Evolutionary conservation across 1,139 yeast genomes (phyloP).

Genomic region (Diutina rugosa): DNA sequence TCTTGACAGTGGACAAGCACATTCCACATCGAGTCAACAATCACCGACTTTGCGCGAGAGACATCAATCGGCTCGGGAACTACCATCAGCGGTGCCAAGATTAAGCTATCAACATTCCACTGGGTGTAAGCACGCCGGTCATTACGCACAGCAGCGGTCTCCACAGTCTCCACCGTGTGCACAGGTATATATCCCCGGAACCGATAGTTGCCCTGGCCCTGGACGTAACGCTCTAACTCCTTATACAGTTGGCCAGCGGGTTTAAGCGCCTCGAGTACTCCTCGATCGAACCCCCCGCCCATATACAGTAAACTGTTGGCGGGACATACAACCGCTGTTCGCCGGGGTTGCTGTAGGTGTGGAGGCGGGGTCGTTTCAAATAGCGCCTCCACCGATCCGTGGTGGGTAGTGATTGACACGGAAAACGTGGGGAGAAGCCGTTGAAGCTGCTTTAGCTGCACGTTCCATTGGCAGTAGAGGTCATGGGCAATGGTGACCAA

Average conservation of each 20-base stretch:
- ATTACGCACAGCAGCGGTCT: constrained; percentile 6
- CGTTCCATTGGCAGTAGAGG: neutral
- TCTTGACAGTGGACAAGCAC: constrained; percentile 6
- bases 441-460: neutral
- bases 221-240: constrained; percentile 8
- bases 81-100: constrained; percentile 8
- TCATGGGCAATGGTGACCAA: constrained; percentile 1
- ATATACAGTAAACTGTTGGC: constrained; percentile 15
- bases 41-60: neutral
- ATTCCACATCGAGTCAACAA: constrained; percentile 14
- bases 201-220: constrained; percentile 7
- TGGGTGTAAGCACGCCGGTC: constrained; percentile 6
- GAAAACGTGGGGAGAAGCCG: neutral
- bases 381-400: neutral
- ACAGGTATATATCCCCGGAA: constrained; percentile 11
- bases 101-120: constrained; percentile 3
- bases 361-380: neutral
- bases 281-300: constrained; percentile 18
- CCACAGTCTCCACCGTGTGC: constrained; percentile 8
- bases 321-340: constrained; percentile 11
- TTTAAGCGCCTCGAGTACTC: constrained; percentile 10
- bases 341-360: neutral
- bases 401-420: neutral
- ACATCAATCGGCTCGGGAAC: constrained; percentile 7
- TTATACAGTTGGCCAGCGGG: constrained; percentile 5